phyloP scores from a whole-genome alignment of 1,284 basidiomycete genomes.

The Cutaneotrichosporon cutaneum region DNA sequence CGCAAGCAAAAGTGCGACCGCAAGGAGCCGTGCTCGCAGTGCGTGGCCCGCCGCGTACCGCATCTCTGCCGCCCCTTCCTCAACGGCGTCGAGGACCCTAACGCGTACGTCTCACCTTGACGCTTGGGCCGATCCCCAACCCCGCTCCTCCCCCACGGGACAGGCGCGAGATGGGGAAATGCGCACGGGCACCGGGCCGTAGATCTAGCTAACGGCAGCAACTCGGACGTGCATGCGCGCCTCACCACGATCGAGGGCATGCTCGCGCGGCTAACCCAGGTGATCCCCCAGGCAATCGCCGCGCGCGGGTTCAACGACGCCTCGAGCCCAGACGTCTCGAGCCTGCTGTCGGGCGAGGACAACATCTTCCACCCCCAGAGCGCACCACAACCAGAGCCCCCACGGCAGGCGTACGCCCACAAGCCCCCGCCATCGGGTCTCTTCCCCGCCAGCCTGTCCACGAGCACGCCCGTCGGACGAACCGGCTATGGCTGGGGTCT shows the following conservation, averaged over 20 bases:
- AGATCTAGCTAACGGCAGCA: slow-evolving; percentile 28
- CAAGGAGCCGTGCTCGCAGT: slow-evolving; percentile 54
- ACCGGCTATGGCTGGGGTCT: slow-evolving; percentile 48
- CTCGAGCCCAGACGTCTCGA: slow-evolving; percentile 42
- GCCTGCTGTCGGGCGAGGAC: slow-evolving; percentile 43
- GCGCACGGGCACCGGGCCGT: neutral
- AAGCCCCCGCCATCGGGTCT: slow-evolving; percentile 50
- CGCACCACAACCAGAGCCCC: slow-evolving; percentile 27
- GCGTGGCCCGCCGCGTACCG: slow-evolving; percentile 52
- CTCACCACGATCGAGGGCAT: slow-evolving; percentile 52
- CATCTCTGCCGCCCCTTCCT: slow-evolving; percentile 55
- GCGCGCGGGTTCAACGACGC: slow-evolving; percentile 16
- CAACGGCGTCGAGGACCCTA: slow-evolving; percentile 54
- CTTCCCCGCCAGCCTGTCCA: slow-evolving; percentile 43
- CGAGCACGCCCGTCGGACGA: slow-evolving; percentile 37
- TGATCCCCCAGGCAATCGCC: slow-evolving; percentile 26
- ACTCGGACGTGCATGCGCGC: slow-evolving; percentile 51
- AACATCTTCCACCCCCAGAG: slow-evolving; percentile 44
- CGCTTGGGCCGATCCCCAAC: neutral
- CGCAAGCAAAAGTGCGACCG: slow-evolving; percentile 52
- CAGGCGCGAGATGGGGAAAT: neutral
- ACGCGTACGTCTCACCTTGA: slow-evolving; percentile 38
- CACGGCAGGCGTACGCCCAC: slow-evolving; percentile 36
- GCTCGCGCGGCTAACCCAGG: slow-evolving; percentile 43
- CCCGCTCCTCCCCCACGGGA: neutral